phyloP scores from a whole-genome alignment of 1,139 yeast species.

The Blastobotrys illinoisensis region DNA sequence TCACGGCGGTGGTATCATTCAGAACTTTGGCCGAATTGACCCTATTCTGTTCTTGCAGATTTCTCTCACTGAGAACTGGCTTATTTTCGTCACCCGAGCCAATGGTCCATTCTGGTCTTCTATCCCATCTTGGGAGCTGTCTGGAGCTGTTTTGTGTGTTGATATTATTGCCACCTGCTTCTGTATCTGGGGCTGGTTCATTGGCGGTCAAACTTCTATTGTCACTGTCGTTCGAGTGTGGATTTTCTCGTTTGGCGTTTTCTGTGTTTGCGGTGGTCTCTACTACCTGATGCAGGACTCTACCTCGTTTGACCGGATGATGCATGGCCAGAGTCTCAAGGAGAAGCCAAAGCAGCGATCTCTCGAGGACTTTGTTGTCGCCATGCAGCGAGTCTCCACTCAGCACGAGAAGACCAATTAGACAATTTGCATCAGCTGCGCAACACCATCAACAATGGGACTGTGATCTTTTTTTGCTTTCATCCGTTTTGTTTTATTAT shows the following conservation, averaged over 20 bases:
- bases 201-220: slow-evolving; percentile 63
- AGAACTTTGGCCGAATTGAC: slow-evolving; percentile 89
- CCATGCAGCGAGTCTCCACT: slow-evolving; percentile 97
- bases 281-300: slow-evolving; percentile 74
- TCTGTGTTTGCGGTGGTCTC: slow-evolving; percentile 66
- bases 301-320: slow-evolving; percentile 80
- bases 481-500: slow-evolving; percentile 1
- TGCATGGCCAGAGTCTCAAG: slow-evolving; percentile 83
- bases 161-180: slow-evolving; percentile 67
- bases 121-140: slow-evolving; percentile 66
- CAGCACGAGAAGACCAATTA: slow-evolving; percentile 71
- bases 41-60: slow-evolving; percentile 90
- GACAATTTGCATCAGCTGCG: not conserved
- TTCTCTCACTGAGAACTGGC: slow-evolving; percentile 92
- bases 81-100: slow-evolving; percentile 88
- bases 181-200: slow-evolving; percentile 69
- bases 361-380: slow-evolving; percentile 89
- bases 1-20: slow-evolving; percentile 83
- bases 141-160: slow-evolving; percentile 63
- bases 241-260: slow-evolving; percentile 65
- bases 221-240: slow-evolving; percentile 64
- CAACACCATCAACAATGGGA: not conserved
- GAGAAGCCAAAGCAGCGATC: slow-evolving; percentile 68
- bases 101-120: slow-evolving; percentile 76
- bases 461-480: not conserved